A percentile compares a stretch with the other conserved stretches of the same genome.
phyloP scores from a whole-genome alignment of 345 rosid species.

The Salix udensis region DNA sequence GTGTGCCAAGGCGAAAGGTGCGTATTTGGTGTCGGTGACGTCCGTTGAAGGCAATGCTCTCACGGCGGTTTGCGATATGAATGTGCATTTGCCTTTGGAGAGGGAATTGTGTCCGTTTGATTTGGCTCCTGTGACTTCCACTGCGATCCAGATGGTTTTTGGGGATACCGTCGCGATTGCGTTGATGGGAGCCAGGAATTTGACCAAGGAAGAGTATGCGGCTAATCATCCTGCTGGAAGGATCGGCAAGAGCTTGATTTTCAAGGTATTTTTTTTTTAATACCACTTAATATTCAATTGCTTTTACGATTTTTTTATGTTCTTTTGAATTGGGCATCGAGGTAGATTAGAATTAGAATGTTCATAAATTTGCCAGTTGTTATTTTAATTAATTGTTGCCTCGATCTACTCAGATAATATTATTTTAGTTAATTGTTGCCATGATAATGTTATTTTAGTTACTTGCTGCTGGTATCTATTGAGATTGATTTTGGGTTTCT shows the following conservation, averaged over 20 bases:
- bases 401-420: no score
- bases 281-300: background rate
- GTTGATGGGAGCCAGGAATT: conserved; percentile 80
- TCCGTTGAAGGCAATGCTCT: conserved; percentile 72
- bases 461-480: no score
- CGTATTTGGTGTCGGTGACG: conserved; percentile 66
- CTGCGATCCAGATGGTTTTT: conserved; percentile 96
- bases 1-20: conserved; percentile 81
- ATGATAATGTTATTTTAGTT: no score
- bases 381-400: no score
- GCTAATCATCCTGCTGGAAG: conserved; percentile 95
- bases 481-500: background rate
- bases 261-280: conserved; percentile 48
- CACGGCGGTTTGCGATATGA: conserved; percentile 61
- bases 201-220: conserved; percentile 79
- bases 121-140: conserved; percentile 95
- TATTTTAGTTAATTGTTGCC: no score
- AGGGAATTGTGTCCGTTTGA: conserved; percentile 91
- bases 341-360: background rate
- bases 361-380: background rate
- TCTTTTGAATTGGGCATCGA: background rate
- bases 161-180: conserved; percentile 98
- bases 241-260: conserved; percentile 88
- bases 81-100: conserved; percentile 77
- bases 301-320: no score